Conservation (phyloP, 2,329 filamentous ascomycete species). For the Gaeumannomyces tritici region DNA sequence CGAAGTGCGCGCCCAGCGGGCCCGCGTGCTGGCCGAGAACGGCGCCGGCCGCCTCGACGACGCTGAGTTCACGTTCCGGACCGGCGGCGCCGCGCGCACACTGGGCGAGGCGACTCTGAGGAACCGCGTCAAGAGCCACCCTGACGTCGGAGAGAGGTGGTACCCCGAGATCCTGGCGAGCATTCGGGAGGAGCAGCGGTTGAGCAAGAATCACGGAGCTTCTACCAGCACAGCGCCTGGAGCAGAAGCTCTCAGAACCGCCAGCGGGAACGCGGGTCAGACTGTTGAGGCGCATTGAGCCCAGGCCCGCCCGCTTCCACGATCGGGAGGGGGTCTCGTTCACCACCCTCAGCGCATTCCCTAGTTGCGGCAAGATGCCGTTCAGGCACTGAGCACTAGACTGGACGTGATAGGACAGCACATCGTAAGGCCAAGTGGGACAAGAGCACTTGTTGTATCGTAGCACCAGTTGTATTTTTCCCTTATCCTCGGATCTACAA, state of each 20-base stretch:
- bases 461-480: neutral
- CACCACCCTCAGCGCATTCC: no score
- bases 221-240: constrained; percentile 13
- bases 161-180: constrained; percentile 54
- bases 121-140: constrained; percentile 80
- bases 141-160: constrained; percentile 77
- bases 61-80: constrained; percentile 79
- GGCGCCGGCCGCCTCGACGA: constrained; percentile 55
- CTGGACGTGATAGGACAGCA: neutral
- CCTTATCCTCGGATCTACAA: neutral
- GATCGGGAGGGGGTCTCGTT: neutral
- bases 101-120: constrained; percentile 76
- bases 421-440: neutral
- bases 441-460: neutral
- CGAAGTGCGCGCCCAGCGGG: constrained; percentile 49
- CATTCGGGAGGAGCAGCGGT: constrained; percentile 48
- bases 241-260: constrained; percentile 5
- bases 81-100: constrained; percentile 54
- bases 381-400: neutral
- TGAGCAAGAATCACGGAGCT: constrained; percentile 19
- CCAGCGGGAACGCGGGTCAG: constrained; percentile 1
- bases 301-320: neutral
- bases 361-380: neutral
- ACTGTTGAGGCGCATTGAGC: constrained; percentile 27
- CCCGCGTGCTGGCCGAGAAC: constrained; percentile 42